Base-by-base conservation (phyloP, 83 land plant genomes). In the Diphasiastrum complanatum region DNA sequence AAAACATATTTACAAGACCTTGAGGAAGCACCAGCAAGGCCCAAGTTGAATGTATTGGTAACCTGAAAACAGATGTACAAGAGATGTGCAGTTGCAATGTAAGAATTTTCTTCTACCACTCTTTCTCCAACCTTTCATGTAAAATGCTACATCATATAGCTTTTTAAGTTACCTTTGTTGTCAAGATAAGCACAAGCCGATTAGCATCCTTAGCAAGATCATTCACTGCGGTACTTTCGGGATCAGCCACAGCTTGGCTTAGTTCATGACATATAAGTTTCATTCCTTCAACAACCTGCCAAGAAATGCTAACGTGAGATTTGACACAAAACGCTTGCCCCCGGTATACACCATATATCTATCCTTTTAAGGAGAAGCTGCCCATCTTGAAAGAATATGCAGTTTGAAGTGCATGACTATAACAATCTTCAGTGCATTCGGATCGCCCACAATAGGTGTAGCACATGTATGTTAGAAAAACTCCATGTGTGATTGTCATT, bases 1-100 rank as follows among this genome's bases (percentile, higher is more conserved):
- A 95, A 63, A 1, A 95, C 99, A 72, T 95, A 95, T 95, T 95
- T 95, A 74, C 99, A 95, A 54, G 99, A 83, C 65, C 99, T 78
- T 48, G 99, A 95, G 38, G 93, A 84, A 47, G 93, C 96, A 6
- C 99, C 99, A 34, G 83, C 72, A 61, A 95, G 83, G 49, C 99
- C 84, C 64, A 82, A 71, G 58, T 90, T 87, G 74, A 95, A 95
- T 25, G 97, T 84, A 28, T 78, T 82, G n/a, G 99, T 79, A 2
- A 93, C 99, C 99, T 89, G 68, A 27, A 2, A 66, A 66, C 12
- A 63, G 2, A 61, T 23, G 14, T 61, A 25, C 25, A 43, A 19
- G 3, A 40, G n/a, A n/a, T n/a, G n/a, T n/a, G n/a, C n/a, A n/a
- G n/a, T n/a, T n/a, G n/a, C n/a, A n/a, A n/a, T n/a, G n/a, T n/a